Percentiles rank a stretch among this genome's conserved stretches.
Evolutionary conservation across 148 eudicot species (phyloP).

Genomic region (Talinum fruticosum): DNA sequence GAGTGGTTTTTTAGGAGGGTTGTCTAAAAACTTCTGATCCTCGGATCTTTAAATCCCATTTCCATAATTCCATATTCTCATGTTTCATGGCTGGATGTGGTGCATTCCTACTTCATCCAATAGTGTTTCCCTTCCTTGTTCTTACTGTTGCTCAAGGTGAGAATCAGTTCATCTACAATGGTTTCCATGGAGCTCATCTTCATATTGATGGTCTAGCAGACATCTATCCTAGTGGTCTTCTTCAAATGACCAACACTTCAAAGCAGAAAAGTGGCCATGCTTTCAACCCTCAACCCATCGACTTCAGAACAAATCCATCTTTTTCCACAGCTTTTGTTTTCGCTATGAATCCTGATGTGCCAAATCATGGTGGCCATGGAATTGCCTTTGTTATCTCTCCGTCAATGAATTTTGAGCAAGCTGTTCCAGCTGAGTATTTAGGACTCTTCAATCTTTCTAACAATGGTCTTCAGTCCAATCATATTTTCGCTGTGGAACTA

Average conservation of each 20-base stretch:
- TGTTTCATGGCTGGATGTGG: slow-evolving; percentile 17
- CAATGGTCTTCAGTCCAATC: slow-evolving; percentile 26
- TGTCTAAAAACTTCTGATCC: background rate
- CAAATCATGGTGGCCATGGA: slow-evolving; percentile 28
- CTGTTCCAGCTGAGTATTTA: slow-evolving; percentile 31
- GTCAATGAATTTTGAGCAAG: slow-evolving; percentile 21
- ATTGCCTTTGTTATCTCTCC: slow-evolving; percentile 31
- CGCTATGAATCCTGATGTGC: slow-evolving; percentile 28
- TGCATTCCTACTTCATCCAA: background rate
- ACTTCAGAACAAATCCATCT: slow-evolving; percentile 12
- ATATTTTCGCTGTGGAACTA: slow-evolving; percentile 32
- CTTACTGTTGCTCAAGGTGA: slow-evolving; percentile 16
- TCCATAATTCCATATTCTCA: background rate
- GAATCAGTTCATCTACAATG: slow-evolving; percentile 31
- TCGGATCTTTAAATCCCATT: background rate
- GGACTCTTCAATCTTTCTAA: slow-evolving; percentile 29
- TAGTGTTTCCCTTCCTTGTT: slow-evolving; percentile 11
- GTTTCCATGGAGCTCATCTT: slow-evolving; percentile 26
- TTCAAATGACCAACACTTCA: slow-evolving; percentile 26
- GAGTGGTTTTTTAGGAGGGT: background rate
- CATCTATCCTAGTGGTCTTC: slow-evolving; percentile 22
- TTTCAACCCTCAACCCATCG: slow-evolving; percentile 23
- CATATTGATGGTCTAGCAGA: slow-evolving; percentile 27
- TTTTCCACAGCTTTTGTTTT: slow-evolving; percentile 29
- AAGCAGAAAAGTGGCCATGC: slow-evolving; percentile 30